These are phyloP conservation scores for Kluyveromyces lactis DNA, from an alignment of 805 yeast genomes.

Conservation along the genomic window DNA sequence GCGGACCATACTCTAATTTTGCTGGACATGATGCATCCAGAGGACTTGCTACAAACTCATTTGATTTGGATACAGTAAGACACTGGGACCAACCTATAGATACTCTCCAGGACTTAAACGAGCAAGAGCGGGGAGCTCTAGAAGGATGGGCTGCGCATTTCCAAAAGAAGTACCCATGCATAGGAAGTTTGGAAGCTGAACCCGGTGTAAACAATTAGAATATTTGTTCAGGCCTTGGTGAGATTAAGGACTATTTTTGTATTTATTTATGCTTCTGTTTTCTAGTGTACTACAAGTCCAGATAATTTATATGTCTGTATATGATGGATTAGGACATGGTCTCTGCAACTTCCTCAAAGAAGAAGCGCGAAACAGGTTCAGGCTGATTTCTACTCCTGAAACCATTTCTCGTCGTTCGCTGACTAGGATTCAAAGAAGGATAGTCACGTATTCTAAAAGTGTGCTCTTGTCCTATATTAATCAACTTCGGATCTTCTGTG, in stretches of 20 bases:
- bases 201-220: conserved; percentile 21
- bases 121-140: conserved; percentile 56
- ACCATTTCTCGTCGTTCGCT: not conserved
- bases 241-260: not conserved
- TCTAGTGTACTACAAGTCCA: not conserved
- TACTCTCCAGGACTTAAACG: conserved; percentile 48
- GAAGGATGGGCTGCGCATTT: conserved; percentile 84
- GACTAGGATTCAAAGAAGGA: conserved; percentile 8
- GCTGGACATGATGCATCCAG: conserved; percentile 95
- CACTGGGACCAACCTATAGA: conserved; percentile 76
- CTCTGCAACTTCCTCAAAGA: no score
- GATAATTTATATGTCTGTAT: no score
- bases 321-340: no score
- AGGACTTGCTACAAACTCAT: conserved; percentile 83
- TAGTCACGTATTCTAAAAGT: conserved; percentile 15
- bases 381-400: not conserved
- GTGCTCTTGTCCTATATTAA: conserved; percentile 15
- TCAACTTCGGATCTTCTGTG: conserved; percentile 8
- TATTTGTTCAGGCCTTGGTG: no score
- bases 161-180: conserved; percentile 67
- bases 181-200: conserved; percentile 59
- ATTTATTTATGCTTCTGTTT: not conserved
- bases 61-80: conserved; percentile 59
- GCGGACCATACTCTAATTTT: conserved; percentile 89
- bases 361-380: not conserved